Percentiles rank a stretch among this genome's conserved stretches.
phyloP scores from a whole-genome alignment of 177 flowering plant genomes.

The Telopea speciosissima region DNA sequence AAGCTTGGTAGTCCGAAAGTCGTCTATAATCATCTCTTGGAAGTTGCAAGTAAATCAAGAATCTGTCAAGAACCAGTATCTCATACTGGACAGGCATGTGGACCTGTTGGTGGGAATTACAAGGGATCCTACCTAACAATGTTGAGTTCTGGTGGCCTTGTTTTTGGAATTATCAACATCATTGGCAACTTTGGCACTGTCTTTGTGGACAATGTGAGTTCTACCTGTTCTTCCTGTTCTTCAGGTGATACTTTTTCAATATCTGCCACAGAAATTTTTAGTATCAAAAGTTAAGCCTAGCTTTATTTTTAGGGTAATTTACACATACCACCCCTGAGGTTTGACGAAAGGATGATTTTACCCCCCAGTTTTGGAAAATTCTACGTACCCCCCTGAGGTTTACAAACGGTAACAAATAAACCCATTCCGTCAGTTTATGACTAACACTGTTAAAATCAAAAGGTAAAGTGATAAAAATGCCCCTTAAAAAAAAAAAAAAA shows the following conservation, averaged over 20 bases:
- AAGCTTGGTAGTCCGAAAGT: conserved; percentile 84
- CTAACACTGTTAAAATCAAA: too few relatives aligned
- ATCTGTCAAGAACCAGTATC: conserved; percentile 64
- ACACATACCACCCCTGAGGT: too few relatives aligned
- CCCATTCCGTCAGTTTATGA: too few relatives aligned
- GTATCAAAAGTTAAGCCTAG: background rate
- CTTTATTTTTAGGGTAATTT: background rate
- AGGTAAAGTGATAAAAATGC: too few relatives aligned
- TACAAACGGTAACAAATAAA: too few relatives aligned
- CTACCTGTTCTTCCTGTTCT: background rate
- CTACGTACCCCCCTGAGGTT: too few relatives aligned
- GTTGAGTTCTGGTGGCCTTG: conserved; percentile 90
- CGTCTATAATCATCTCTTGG: conserved; percentile 55
- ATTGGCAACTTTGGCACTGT: conserved; percentile 97
- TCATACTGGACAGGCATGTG: conserved; percentile 80
- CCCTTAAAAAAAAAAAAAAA: too few relatives aligned
- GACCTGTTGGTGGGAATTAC: conserved; percentile 73
- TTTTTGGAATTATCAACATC: conserved; percentile 89
- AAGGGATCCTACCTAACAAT: conserved; percentile 82
- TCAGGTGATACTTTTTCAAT: background rate
- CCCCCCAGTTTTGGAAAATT: too few relatives aligned
- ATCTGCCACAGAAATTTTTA: background rate
- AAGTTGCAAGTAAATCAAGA: conserved; percentile 66
- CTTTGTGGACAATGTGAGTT: conserved; percentile 87
- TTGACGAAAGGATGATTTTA: too few relatives aligned